Conservation (phyloP, 768 basidiomycete genomes). For the Phallus indusiatus region DNA sequence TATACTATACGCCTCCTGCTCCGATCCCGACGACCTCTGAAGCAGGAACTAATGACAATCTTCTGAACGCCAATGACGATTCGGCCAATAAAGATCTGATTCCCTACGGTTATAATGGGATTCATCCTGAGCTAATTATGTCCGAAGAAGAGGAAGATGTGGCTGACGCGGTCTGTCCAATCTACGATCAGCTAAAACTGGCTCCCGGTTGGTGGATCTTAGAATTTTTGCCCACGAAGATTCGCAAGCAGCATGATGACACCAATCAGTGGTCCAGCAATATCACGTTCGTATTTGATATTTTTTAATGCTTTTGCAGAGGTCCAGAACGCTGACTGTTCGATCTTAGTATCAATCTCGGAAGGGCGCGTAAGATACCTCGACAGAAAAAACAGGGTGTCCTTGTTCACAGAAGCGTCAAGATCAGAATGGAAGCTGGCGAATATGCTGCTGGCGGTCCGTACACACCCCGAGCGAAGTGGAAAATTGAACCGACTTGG, state of each 20-base stretch:
- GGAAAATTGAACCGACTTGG: constrained; percentile 7
- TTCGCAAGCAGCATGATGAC: constrained; percentile 14
- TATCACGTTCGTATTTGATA: not conserved
- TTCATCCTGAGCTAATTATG: constrained; percentile 16
- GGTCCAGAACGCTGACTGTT: not conserved
- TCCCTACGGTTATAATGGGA: constrained; percentile 14
- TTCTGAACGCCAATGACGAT: not conserved
- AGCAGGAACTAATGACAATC: not conserved
- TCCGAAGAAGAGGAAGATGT: constrained; percentile 58
- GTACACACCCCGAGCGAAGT: constrained; percentile 24
- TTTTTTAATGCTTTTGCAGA: not conserved
- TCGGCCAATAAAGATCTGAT: not conserved
- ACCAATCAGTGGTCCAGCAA: constrained; percentile 2
- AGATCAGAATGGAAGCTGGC: constrained; percentile 18
- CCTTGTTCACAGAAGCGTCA: constrained; percentile 39
- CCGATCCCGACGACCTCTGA: not conserved
- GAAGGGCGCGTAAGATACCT: constrained; percentile 3
- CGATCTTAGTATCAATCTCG: constrained; percentile 7
- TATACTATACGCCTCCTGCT: constrained; percentile 1
- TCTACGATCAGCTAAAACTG: constrained; percentile 50
- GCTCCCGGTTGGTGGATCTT: constrained; percentile 54
- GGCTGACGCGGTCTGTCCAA: constrained; percentile 40
- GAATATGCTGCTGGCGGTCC: not conserved
- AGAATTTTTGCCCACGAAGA: constrained; percentile 38
- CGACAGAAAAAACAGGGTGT: constrained; percentile 24